Conservation (phyloP, 176 grass and related monocot genomes). For the Ampelocalamus luodianensis region DNA sequence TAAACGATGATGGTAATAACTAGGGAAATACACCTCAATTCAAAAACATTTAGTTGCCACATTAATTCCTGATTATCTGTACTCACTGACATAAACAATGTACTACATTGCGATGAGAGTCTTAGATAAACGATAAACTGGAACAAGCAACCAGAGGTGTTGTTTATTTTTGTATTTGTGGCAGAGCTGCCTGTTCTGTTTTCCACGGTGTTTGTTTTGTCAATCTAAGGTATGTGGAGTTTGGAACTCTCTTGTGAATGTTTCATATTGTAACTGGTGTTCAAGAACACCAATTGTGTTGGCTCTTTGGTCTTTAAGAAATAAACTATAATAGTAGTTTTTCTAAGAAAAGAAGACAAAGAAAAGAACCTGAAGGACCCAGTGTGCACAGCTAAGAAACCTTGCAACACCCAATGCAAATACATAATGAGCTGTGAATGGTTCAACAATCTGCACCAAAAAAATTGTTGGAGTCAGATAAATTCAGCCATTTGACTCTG, state of each 20-base stretch:
- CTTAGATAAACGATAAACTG: not conserved
- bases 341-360: not conserved
- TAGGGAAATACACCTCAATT: not conserved
- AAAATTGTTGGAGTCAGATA: conserved; percentile 13
- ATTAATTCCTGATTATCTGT: not conserved
- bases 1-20: not conserved
- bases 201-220: not conserved
- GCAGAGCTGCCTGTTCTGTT: not conserved
- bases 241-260: not conserved
- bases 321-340: not conserved
- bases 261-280: not conserved
- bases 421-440: conserved; percentile 97
- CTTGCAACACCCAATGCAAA: conserved; percentile 95
- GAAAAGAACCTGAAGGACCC: conserved; percentile 93
- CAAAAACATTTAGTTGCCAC: not conserved
- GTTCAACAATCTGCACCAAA: conserved; percentile 82
- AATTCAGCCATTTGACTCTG: conserved; percentile 23
- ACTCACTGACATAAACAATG: not conserved
- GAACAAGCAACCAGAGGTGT: not conserved
- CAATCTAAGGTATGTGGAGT: not conserved
- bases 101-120: not conserved
- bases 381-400: conserved; percentile 98
- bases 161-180: not conserved
- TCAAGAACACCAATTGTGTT: not conserved
- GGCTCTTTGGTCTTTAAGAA: not conserved